These are phyloP conservation scores for Hyaloscypha bicolor DNA, from an alignment of 495 filamentous ascomycete species.

Conservation along the genomic window DNA sequence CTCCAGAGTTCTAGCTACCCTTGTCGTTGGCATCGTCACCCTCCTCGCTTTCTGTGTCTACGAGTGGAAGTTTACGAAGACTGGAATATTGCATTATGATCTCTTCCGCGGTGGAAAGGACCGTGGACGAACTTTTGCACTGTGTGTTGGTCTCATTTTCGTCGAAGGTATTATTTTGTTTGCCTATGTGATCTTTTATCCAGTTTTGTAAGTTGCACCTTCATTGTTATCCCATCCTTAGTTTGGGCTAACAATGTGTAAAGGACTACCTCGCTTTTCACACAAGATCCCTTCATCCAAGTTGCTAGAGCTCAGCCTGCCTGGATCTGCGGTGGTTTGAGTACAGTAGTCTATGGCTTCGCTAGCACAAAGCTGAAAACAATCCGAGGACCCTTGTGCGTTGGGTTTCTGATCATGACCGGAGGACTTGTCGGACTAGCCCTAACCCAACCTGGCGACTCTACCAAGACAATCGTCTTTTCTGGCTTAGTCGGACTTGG, in stretches of 20 bases:
- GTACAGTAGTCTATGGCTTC: slow-evolving; percentile 27
- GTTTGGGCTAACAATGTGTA: too few relatives aligned
- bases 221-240: not conserved
- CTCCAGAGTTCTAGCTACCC: slow-evolving; percentile 31
- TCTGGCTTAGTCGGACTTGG: slow-evolving; percentile 30
- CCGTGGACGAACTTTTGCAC: slow-evolving; percentile 31
- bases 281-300: slow-evolving; percentile 32
- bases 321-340: slow-evolving; percentile 24
- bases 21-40: slow-evolving; percentile 30
- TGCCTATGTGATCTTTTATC: slow-evolving; percentile 36
- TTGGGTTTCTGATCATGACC: slow-evolving; percentile 31
- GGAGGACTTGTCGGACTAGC: slow-evolving; percentile 32
- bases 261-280: slow-evolving; percentile 34
- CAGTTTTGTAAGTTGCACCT: slow-evolving; percentile 20
- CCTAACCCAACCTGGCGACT: slow-evolving; percentile 17
- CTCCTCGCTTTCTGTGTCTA: slow-evolving; percentile 27
- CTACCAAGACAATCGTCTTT: slow-evolving; percentile 27
- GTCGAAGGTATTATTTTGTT: slow-evolving; percentile 36
- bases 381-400: slow-evolving; percentile 26
- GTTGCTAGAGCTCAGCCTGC: slow-evolving; percentile 26
- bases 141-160: slow-evolving; percentile 33
- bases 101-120: slow-evolving; percentile 27
- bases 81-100: slow-evolving; percentile 39
- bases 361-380: slow-evolving; percentile 27
- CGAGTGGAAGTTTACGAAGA: slow-evolving; percentile 30